Evolutionary conservation across 2,329 filamentous ascomycete genomes (phyloP).

Genomic region (Metarhizium anisopliae): DNA sequence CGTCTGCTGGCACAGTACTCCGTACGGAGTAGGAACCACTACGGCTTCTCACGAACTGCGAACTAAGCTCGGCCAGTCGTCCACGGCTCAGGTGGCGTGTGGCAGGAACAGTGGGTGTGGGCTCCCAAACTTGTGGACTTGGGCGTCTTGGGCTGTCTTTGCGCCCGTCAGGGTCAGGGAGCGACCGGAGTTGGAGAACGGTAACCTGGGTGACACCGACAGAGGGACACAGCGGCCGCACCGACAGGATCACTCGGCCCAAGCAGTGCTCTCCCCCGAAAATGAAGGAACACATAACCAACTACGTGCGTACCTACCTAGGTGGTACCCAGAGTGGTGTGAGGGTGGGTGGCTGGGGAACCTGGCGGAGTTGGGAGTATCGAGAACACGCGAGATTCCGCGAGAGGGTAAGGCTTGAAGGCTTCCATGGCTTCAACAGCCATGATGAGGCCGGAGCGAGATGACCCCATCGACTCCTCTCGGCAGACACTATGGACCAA

Average conservation of each 20-base stretch:
- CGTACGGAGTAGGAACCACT: not conserved
- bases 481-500: not conserved
- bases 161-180: not conserved
- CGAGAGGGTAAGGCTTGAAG: too few relatives aligned
- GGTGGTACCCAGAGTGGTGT: too few relatives aligned
- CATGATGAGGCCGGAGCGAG: not conserved
- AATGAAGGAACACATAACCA: not conserved
- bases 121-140: not conserved
- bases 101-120: not conserved
- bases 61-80: not conserved
- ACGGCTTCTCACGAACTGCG: not conserved
- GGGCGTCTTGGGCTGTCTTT: not conserved
- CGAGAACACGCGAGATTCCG: not conserved
- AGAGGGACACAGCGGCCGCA: not conserved
- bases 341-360: not conserved
- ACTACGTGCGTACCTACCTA: too few relatives aligned
- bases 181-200: not conserved
- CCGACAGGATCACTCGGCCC: not conserved
- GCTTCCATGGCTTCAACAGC: too few relatives aligned
- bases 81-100: not conserved
- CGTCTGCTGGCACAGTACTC: not conserved
- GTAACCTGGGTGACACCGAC: not conserved
- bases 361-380: not conserved
- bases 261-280: not conserved
- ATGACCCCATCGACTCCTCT: not conserved